Evolutionary conservation across 2,329 filamentous ascomycete species (phyloP), one percentile per base, ranked within the genome.

Genomic region (Amauroascus niger): DNA sequence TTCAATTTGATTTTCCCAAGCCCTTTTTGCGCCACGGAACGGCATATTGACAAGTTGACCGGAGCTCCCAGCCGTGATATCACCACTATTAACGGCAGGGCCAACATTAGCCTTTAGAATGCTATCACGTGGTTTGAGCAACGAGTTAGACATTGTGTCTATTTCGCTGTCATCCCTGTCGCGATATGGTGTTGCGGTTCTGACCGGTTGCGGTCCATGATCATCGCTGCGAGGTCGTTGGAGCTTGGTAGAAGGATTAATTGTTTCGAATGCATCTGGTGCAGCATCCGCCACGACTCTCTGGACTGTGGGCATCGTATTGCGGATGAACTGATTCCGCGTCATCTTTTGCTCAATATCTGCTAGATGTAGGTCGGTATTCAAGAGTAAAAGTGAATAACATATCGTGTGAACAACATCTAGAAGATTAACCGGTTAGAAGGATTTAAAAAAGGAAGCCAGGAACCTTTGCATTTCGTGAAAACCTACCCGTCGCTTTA

Each of bases 321-420:
- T 98, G 70, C 94, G 95, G 65, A 98, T 81, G 64, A 97, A 98
- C 64, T 97, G 91, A 58, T 79, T 84, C 53, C 87, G 82, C 1
- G 91, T 97, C 93, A 98, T 98, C 74, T 95, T 95, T 62, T 87
- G 83, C 57, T 95, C 89, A 61, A 97, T 95, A 65, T 97, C 90
- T 55, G 91, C 93, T 64, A 97, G 71, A 64, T 98, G 91, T 53
- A 98, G 76, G 73, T 98, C 93, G 32, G 93, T 98, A 64, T 98
- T 98, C 58, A 98, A 78, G 9, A 98, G 78, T 65, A 98, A 84
- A 59, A 98, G 82, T 0, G 93, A 96, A 69, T 97, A 98, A 71
- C 88, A 94, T 59, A 97, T 94, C 22, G 90, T 96, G 68, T 98
- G 91, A 16, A 98, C 90, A 46, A 97, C 86, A 72, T 97, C 91